Conservation (phyloP, 1,139 yeast species). For the Starmera stellimalicola region DNA sequence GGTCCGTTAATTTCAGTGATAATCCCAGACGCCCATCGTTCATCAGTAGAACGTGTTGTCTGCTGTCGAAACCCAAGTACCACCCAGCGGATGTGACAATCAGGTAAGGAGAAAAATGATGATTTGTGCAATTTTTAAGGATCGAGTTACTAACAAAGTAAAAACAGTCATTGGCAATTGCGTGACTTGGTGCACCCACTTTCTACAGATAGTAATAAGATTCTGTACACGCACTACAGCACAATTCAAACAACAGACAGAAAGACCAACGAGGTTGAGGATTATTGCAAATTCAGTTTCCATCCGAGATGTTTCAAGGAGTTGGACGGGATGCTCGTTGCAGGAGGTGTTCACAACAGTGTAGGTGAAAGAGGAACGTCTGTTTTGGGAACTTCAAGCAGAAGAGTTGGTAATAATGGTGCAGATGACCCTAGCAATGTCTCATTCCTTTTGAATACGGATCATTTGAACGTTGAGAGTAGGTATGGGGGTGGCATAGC, state of each 20-base stretch:
- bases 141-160: slow-evolving; percentile 22
- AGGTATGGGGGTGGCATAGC: not conserved
- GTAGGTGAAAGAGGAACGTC: too few species aligned
- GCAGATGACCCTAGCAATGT: not conserved
- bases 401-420: slow-evolving; percentile 14
- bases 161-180: slow-evolving; percentile 73
- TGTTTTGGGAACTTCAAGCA: too few species aligned
- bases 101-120: not conserved
- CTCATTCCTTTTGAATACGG: not conserved
- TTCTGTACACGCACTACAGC: slow-evolving; percentile 42
- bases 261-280: slow-evolving; percentile 23
- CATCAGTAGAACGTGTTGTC: not conserved
- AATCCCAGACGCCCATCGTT: not conserved
- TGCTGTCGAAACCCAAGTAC: not conserved
- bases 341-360: slow-evolving; percentile 57
- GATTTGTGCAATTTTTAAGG: not conserved
- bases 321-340: slow-evolving; percentile 46
- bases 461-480: not conserved
- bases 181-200: slow-evolving; percentile 60
- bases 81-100: not conserved
- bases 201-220: slow-evolving; percentile 27
- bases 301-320: slow-evolving; percentile 68
- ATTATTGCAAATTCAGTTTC: slow-evolving; percentile 40
- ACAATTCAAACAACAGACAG: slow-evolving; percentile 36
- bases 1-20: too few species aligned